phyloP scores from a whole-genome alignment of 495 filamentous ascomycete genomes.

The Pseudevernia furfuracea region DNA sequence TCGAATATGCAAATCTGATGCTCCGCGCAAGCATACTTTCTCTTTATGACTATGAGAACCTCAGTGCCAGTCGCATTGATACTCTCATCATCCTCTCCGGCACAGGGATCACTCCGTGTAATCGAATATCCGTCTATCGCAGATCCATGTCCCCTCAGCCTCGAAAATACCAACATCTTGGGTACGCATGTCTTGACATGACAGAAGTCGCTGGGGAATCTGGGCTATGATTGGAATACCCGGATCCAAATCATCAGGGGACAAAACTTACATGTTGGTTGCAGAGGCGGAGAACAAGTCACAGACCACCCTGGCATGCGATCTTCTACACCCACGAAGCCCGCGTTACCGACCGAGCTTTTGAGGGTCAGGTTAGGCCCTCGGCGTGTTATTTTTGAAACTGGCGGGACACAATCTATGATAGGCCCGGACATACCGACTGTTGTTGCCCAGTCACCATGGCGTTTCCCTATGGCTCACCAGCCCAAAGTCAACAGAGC shows the following conservation, averaged over 20 bases:
- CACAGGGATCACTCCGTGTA: background rate
- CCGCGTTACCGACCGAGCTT: background rate
- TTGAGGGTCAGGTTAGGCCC: background rate
- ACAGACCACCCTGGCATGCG: slow-evolving; percentile 2
- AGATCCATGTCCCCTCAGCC: slow-evolving; percentile 14
- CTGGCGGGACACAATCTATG: background rate
- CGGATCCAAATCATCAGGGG: background rate
- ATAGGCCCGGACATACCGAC: background rate
- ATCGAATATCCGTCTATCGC: background rate
- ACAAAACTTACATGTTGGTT: background rate
- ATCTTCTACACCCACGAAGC: slow-evolving; percentile 2
- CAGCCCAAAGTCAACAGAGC: slow-evolving; percentile 15
- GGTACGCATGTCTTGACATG: slow-evolving; percentile 16
- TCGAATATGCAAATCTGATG: background rate
- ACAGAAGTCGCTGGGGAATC: background rate
- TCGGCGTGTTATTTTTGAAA: background rate
- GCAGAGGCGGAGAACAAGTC: background rate
- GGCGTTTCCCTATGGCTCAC: slow-evolving; percentile 24
- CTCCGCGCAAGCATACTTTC: background rate
- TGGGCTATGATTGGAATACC: background rate
- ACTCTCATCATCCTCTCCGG: background rate
- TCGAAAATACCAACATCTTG: slow-evolving; percentile 15
- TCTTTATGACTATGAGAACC: background rate
- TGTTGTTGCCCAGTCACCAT: slow-evolving; percentile 14
- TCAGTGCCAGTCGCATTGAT: slow-evolving; percentile 7